Base-by-base conservation (phyloP, 257 asterid species). In the Rubia yunnanensis region DNA sequence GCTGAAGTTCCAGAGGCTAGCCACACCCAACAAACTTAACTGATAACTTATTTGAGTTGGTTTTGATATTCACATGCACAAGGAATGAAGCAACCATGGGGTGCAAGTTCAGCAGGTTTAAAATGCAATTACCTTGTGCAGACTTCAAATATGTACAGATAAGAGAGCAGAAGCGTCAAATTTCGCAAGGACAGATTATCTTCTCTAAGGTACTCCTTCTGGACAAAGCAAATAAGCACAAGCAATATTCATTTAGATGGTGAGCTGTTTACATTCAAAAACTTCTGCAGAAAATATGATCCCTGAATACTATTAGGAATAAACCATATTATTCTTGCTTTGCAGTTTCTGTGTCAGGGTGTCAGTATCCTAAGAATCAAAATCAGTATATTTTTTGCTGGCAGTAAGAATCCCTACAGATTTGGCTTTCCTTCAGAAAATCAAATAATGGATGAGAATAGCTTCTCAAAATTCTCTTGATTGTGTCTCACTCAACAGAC, bases 151-250 rank as follows among this genome's bases (percentile, higher is more conserved):
- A 71, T 81, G 73, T 89, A 90, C 74, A 94, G 79, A 72, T 83
- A 82, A 60, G 94, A 94, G 64, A 94, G 77, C 41, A 88, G 83
- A 74, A 94, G 96, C 61, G 94, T 80, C 86, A 94, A 70, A 73
- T 94, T 94, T 76, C 89, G 80, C 73, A 86, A 76, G 68, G 96
- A 90, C 68, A 90, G 78, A 65, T 88, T 92, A 77, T 90, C 99
- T 69, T 90, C 96, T 75, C 91, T 82, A 77, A 68, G 75, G 78
- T 85, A 86, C 84, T 88, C 97, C 73, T 83, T 95, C 99, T 90
- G 86, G 71, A 79, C 63, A 77, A 31, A 58, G 36, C 70, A 80
- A 75, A 14, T 56, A 65, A 54, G 78, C 55, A 5, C 18, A 66
- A 70, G 13, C 60, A 46, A 48, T 62, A 17, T 32, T n/a, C 53